Percentiles rank a stretch among this genome's conserved stretches.
Conservation (phyloP, 306 rosid genomes). For the Ammopiptanthus mongolicus region DNA sequence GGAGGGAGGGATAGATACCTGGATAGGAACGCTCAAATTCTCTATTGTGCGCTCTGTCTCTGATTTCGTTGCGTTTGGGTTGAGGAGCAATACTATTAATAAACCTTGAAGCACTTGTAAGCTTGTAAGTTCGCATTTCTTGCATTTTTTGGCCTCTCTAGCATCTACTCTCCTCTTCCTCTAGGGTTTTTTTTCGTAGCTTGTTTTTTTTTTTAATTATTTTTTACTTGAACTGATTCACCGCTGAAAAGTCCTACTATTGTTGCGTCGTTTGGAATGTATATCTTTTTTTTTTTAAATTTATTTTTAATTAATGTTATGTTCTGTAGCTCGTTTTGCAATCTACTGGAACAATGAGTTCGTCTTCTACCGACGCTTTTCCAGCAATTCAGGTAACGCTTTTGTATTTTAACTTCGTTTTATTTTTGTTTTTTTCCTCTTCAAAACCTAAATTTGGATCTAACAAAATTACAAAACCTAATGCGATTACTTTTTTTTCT, state of each 20-base stretch:
- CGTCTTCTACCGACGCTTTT: constrained; percentile 41
- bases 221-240: neutral
- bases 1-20: neutral
- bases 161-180: neutral
- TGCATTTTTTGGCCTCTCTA: neutral
- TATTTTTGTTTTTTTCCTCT: neutral
- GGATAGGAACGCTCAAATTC: constrained; percentile 4
- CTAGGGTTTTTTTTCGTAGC: neutral
- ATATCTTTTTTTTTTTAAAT: neutral
- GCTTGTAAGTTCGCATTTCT: constrained; percentile 13
- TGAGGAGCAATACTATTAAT: too few relatives aligned
- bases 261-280: neutral
- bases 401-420: neutral
- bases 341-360: constrained; percentile 37
- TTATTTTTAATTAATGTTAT: neutral
- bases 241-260: neutral
- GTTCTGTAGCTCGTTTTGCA: neutral
- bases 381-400: constrained; percentile 47
- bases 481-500: neutral
- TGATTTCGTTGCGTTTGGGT: neutral
- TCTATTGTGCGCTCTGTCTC: neutral
- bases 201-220: neutral
- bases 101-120: constrained; percentile 2
- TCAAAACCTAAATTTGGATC: neutral
- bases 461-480: neutral